phyloP scores from a whole-genome alignment of 164 flowering plant species.

The Brasenia schreberi region DNA sequence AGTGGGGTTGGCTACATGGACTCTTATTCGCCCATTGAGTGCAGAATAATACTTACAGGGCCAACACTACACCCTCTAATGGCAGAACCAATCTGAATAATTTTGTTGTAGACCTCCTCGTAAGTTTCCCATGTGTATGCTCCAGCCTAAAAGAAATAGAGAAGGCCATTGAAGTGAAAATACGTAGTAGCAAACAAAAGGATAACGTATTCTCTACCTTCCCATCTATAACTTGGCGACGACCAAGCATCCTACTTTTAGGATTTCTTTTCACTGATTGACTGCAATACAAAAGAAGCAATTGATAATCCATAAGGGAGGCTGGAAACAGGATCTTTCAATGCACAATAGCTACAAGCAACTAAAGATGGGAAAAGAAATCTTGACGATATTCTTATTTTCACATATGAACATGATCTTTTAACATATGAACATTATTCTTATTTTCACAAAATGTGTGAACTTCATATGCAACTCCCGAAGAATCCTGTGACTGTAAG shows the following conservation, averaged over 20 bases:
- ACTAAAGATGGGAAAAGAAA: neutral
- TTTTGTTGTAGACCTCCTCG: slow-evolving; percentile 52
- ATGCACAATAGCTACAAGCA: neutral
- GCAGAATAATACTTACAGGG: slow-evolving; percentile 41
- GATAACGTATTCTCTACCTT: slow-evolving; percentile 28
- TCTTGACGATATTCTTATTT: too few species aligned
- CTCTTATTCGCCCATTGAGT: too few species aligned
- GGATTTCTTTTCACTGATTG: slow-evolving; percentile 47
- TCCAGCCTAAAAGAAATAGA: slow-evolving; percentile 36
- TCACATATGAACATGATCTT: too few species aligned
- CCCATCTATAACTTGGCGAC: slow-evolving; percentile 40
- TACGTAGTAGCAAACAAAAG: neutral
- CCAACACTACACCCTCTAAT: slow-evolving; percentile 49
- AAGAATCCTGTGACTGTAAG: too few species aligned
- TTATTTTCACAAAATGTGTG: too few species aligned
- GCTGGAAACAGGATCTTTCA: too few species aligned
- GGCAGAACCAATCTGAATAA: slow-evolving; percentile 64
- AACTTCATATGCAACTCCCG: too few species aligned
- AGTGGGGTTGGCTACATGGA: too few species aligned
- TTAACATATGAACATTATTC: too few species aligned
- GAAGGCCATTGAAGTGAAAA: neutral
- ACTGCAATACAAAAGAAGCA: slow-evolving; percentile 18
- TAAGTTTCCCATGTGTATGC: slow-evolving; percentile 72
- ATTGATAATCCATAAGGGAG: too few species aligned
- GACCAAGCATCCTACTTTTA: slow-evolving; percentile 54